A percentile compares a stretch with the other conserved stretches of the same genome.
Conservation (phyloP, 2,329 filamentous ascomycete species). For the Penicillium hesseltinei region DNA sequence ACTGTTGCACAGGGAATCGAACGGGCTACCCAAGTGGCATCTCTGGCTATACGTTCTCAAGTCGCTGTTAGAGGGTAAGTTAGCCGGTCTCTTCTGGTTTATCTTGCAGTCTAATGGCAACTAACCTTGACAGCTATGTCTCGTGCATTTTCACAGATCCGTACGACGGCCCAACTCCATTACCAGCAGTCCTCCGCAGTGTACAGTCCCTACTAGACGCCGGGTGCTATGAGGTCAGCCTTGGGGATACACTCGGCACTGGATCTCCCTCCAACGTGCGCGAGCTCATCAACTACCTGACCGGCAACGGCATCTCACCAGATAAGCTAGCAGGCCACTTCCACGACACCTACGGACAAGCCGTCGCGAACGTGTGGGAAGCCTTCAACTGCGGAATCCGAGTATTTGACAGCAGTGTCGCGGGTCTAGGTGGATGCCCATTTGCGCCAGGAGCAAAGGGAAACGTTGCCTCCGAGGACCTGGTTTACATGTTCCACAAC, state of each 20-base stretch:
- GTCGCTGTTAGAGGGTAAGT: conserved; percentile 37
- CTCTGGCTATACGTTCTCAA: conserved; percentile 26
- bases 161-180: conserved; percentile 54
- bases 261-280: conserved; percentile 57
- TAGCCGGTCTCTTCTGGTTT: no score
- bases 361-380: conserved; percentile 76
- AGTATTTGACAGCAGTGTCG: conserved; percentile 77
- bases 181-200: conserved; percentile 50
- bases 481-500: conserved; percentile 65
- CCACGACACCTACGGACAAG: conserved; percentile 85
- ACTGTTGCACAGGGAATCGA: conserved; percentile 39
- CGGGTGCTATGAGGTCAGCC: conserved; percentile 85
- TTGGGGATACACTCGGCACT: conserved; percentile 89
- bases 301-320: conserved; percentile 57
- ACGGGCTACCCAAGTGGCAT: conserved; percentile 33
- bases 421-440: conserved; percentile 78
- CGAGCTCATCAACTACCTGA: conserved; percentile 34
- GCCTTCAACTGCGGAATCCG: conserved; percentile 74
- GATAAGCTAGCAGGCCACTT: conserved; percentile 80
- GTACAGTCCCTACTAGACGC: conserved; percentile 69
- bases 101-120: no score
- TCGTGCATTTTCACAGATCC: conserved; percentile 47
- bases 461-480: conserved; percentile 80
- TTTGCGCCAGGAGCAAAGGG: conserved; percentile 83
- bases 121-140: conserved; percentile 26